Base-by-base conservation (phyloP, 2,329 filamentous ascomycete genomes). In the Endocalyx cinctus region DNA sequence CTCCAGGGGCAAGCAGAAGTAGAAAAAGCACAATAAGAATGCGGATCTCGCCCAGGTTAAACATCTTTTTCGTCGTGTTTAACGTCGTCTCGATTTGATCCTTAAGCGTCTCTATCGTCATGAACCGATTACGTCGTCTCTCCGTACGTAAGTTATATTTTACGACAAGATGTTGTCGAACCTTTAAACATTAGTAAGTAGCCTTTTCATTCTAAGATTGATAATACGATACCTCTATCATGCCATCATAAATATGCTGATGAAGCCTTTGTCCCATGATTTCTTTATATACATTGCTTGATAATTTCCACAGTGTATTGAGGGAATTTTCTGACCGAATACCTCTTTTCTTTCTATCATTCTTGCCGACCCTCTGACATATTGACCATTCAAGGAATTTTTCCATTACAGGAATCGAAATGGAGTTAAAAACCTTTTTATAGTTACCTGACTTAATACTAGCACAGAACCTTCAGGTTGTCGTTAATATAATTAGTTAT, bases 271-370 rank as follows among this genome's bases (percentile, higher is more conserved):
- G 25, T 7, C 32, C 13, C 25, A 31, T 47, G 13, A 37, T 42
- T 31, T 36, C 39, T 43, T 54, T 29, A 25, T 45, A 49, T 14
- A 52, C 40, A 10, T 54, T 43, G 27, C 43, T 37, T 31, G 52
- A 55, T 19, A 46, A 37, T 31, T 57, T 56, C 46, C 34, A 56
- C 27, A 46, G 47, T 43, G 37, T 55, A 26, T 39, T 38, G 6
- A 57, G 40, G 4, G 45, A 50, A 34, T 41, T 50, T 6, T 31
- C 37, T 35, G 44, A 46, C 14, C 30, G 38, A 13, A 33, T 46
- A 46, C 14, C 29, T 39, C 14, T 17, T 37, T 42, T 43, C 25
- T 37, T 44, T 20, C 32, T 35, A 12, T 35, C 37, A 29, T 42
- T 28, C 25, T 39, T 35, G 13, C 35, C 35, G 15, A 32, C 25